Evolutionary conservation across 2,329 filamentous ascomycete species (phyloP).

Genomic region (Gnomoniopsis sp.): DNA sequence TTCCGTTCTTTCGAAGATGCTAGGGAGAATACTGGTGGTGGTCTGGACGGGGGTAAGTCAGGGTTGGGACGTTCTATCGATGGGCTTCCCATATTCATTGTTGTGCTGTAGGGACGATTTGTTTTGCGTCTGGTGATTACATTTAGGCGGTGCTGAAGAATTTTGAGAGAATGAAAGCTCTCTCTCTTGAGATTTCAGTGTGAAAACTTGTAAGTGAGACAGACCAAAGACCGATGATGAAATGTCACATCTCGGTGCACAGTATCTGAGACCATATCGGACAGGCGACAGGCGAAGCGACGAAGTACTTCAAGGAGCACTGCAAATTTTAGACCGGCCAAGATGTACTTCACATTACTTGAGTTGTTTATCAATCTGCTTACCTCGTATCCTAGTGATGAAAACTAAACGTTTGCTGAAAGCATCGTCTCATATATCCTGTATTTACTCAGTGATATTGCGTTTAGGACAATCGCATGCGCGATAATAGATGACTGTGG

Average conservation of each 20-base stretch:
- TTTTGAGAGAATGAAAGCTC: too few relatives aligned
- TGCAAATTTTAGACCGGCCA: too few relatives aligned
- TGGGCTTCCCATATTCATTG: background rate
- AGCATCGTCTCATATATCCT: too few relatives aligned
- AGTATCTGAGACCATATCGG: background rate
- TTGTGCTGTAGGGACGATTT: background rate
- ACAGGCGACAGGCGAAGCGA: background rate
- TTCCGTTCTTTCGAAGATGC: background rate
- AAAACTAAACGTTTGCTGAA: too few relatives aligned
- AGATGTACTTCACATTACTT: too few relatives aligned
- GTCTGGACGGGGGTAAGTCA: background rate
- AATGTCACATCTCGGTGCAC: background rate
- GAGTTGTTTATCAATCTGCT: too few relatives aligned
- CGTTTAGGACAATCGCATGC: too few relatives aligned
- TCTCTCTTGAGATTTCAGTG: background rate
- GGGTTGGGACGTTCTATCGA: background rate
- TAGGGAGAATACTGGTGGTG: background rate
- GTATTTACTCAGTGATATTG: too few relatives aligned
- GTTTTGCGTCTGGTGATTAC: background rate
- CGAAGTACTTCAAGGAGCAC: too few relatives aligned
- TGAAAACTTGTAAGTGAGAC: background rate
- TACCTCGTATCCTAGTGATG: too few relatives aligned
- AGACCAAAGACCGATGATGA: background rate
- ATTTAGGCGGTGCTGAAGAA: background rate
- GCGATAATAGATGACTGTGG: too few relatives aligned